A percentile compares a stretch with the other conserved stretches of the same genome.
Evolutionary conservation across 768 basidiomycete species (phyloP).

Genomic region (Leccinum aurantiacum): DNA sequence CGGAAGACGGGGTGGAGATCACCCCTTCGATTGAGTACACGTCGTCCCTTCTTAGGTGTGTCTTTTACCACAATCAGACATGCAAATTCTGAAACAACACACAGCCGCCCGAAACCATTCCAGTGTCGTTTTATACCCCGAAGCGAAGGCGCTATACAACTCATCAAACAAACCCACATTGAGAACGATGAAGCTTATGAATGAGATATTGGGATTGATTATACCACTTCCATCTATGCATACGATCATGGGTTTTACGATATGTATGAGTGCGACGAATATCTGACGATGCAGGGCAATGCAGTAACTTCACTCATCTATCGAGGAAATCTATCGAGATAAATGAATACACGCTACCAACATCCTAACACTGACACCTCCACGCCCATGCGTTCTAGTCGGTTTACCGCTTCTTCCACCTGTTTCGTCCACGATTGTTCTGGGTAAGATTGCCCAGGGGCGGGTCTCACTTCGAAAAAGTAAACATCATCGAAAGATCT

Average conservation of each 20-base stretch:
- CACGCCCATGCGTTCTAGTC: constrained; percentile 35
- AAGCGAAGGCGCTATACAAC: constrained; percentile 28
- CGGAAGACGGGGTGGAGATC: constrained; percentile 34
- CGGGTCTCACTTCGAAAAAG: constrained; percentile 54
- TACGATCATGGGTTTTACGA: not conserved
- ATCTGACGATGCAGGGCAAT: not conserved
- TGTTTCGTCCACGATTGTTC: constrained; percentile 32
- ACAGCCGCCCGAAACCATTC: constrained; percentile 45
- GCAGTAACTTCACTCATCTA: not conserved
- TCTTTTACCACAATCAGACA: not conserved
- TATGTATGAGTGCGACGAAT: not conserved
- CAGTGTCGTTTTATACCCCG: constrained; percentile 39
- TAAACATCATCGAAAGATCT: constrained; percentile 59
- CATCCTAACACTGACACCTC: constrained; percentile 44
- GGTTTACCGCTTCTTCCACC: constrained; percentile 37
- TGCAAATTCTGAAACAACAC: not conserved
- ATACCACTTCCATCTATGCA: not conserved
- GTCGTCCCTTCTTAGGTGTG: constrained; percentile 37
- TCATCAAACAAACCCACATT: constrained; percentile 26
- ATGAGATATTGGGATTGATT: not conserved
- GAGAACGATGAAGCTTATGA: not conserved
- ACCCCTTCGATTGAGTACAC: constrained; percentile 37
- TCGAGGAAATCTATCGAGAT: not conserved
- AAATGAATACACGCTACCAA: constrained; percentile 39
- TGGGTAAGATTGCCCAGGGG: not conserved